Evolutionary conservation across 306 rosid species (phyloP).

Genomic region (Parietaria judaica): DNA sequence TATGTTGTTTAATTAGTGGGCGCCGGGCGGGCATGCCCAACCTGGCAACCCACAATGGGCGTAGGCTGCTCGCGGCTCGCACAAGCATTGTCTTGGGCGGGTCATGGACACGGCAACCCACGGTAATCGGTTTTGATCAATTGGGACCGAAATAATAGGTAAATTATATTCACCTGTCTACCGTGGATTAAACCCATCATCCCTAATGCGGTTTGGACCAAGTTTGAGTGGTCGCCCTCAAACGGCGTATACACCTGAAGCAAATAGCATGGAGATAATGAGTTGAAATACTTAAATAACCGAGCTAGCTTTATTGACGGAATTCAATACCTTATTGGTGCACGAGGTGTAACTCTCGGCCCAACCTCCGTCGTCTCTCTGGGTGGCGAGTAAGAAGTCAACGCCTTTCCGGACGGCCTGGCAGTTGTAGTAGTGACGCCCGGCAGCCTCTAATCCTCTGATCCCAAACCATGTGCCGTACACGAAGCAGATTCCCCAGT

Average conservation of each 20-base stretch:
- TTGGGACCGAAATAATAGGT: too few relatives aligned
- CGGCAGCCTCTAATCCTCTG: constrained; percentile 24
- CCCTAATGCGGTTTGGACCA: constrained; percentile 34
- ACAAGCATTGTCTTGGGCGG: too few relatives aligned
- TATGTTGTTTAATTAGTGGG: too few relatives aligned
- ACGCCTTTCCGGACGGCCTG: constrained; percentile 25
- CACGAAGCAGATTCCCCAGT: constrained; percentile 35
- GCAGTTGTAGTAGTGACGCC: constrained; percentile 22
- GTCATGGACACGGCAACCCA: too few relatives aligned
- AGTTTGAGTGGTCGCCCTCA: constrained; percentile 21
- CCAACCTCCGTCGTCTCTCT: constrained; percentile 35
- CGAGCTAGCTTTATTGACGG: too few relatives aligned
- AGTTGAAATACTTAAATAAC: too few relatives aligned
- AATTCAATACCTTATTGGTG: constrained; percentile 7
- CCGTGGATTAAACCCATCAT: constrained; percentile 29
- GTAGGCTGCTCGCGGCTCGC: too few relatives aligned
- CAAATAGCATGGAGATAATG: too few relatives aligned
- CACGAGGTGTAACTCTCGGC: constrained; percentile 44
- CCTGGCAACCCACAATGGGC: too few relatives aligned
- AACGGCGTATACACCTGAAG: constrained; percentile 26
- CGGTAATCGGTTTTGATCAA: too few relatives aligned
- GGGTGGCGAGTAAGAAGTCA: constrained; percentile 21
- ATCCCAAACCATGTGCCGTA: constrained; percentile 34
- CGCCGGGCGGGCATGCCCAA: too few relatives aligned
- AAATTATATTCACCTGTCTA: constrained; percentile 17